A percentile compares a stretch with the other conserved stretches of the same genome.
These are phyloP conservation scores for Warburgia ugandensis DNA, from an alignment of 164 flowering plant genomes.

Conservation along the genomic window DNA sequence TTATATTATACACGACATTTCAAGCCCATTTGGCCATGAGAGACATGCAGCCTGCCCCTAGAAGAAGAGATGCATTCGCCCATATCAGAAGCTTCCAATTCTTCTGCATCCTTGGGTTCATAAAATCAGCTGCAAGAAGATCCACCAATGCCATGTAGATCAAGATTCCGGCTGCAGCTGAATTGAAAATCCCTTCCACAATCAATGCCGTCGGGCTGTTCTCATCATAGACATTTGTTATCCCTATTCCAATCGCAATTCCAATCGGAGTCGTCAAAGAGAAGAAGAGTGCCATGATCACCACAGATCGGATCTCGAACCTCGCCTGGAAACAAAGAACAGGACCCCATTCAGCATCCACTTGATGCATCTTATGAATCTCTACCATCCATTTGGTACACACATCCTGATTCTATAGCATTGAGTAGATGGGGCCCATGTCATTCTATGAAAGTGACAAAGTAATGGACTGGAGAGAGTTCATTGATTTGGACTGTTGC, in stretches of 20 bases:
- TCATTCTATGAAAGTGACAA: no score
- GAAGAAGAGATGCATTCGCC: constrained; percentile 20
- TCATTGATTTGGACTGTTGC: no score
- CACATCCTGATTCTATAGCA: no score
- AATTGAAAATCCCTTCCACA: constrained; percentile 32
- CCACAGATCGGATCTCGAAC: constrained; percentile 15
- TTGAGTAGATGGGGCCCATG: no score
- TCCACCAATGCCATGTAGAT: constrained; percentile 44
- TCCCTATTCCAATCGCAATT: constrained; percentile 32
- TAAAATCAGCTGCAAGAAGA: constrained; percentile 35
- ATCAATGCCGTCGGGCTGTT: constrained; percentile 30
- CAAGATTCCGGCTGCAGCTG: constrained; percentile 40
- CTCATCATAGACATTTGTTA: constrained; percentile 24
- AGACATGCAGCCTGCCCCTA: constrained; percentile 36
- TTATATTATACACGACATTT: no score
- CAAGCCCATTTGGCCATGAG: constrained; percentile 24
- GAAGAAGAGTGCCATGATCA: constrained; percentile 31
- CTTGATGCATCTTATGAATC: no score
- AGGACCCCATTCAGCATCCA: no score
- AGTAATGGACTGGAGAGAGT: no score
- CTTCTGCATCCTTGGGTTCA: constrained; percentile 25
- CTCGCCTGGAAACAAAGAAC: no score
- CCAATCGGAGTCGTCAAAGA: constrained; percentile 41
- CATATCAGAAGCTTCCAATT: constrained; percentile 24
- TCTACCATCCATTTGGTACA: no score